Base-by-base conservation (phyloP, 495 filamentous ascomycete species). In the Penicillium ucsense region DNA sequence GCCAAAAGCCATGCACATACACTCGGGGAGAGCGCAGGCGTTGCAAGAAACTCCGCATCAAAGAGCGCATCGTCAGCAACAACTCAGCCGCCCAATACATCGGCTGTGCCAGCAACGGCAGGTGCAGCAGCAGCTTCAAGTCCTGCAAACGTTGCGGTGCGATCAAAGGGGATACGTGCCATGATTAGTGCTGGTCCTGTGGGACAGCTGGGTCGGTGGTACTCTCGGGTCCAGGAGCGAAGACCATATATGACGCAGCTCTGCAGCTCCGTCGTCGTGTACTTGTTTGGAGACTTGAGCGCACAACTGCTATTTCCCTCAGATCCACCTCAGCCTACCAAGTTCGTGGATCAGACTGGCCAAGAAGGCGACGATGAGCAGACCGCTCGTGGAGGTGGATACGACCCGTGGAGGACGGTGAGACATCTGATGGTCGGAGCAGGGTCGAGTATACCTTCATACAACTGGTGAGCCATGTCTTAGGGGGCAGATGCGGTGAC, bases 241-340 rank as follows among this genome's bases (percentile, higher is more conserved):
- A 62, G 84, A 47, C 90, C 90, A 5, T 88, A 85, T 59, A 63
- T 74, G 6, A 94, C 88, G 4, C 90, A 96, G 68, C 58, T 94
- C 50, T 68, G 70, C 50, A 88, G 79, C 52, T 78, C 85, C 38
- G 64, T 95, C 32, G 71, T 86, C 9, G 85, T 95, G 42, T 95
- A 89, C 61, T 70, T 86, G 10, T 77, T 77, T 36, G 88, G 88
- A 9, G 90, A 96, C 62, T 52, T 94, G 52, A 82, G 81, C 50
- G 88, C 89, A 46, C 90, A 96, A 64, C 50, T 75, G 10, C 45
- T 77, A 4, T 78, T 77, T 47, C 68, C 69, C 2, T 44, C 63
- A 29, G 62, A 70, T 35, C 52, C 43, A 6, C 40, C 55, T 12
- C 52, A 35, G 11, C 44, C 57, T 29, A 38, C 32, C 3, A 50